Conservation (phyloP, 176 grass and related monocot genomes). For the Juncus effusus region DNA sequence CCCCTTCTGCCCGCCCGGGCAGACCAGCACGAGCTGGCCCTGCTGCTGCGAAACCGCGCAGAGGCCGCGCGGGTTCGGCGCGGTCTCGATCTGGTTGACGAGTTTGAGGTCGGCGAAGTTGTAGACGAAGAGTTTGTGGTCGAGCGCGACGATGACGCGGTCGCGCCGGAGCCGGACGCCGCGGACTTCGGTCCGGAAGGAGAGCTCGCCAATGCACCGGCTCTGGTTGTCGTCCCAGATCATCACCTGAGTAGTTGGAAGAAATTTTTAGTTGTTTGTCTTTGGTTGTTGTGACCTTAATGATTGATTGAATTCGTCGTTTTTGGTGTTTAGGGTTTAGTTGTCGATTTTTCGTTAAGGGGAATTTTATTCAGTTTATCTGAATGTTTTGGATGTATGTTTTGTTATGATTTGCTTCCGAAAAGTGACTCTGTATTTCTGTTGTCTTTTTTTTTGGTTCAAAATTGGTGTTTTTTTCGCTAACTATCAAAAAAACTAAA, state of each 20-base stretch:
- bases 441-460: no score
- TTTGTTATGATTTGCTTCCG: no score
- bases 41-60: slow-evolving; percentile 93
- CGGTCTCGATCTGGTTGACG: slow-evolving; percentile 91
- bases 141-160: slow-evolving; percentile 78
- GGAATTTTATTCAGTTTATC: no score
- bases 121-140: slow-evolving; percentile 93
- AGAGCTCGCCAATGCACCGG: slow-evolving; percentile 91
- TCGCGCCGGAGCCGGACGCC: slow-evolving; percentile 80
- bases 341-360: no score
- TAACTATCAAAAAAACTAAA: no score
- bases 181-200: slow-evolving; percentile 67
- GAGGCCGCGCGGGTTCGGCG: slow-evolving; percentile 72
- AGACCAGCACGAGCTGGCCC: slow-evolving; percentile 75
- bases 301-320: no score
- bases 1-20: slow-evolving; percentile 79
- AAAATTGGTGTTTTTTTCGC: no score
- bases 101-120: slow-evolving; percentile 93
- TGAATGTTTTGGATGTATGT: no score
- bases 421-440: no score
- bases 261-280: no score
- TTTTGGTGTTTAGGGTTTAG: no score
- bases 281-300: no score
- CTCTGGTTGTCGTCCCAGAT: slow-evolving; percentile 96
- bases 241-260: slow-evolving; percentile 33